A percentile compares a stretch with the other conserved stretches of the same genome.
phyloP scores from a whole-genome alignment of 495 filamentous ascomycete genomes.

The Hypoxylon subgilvum region DNA sequence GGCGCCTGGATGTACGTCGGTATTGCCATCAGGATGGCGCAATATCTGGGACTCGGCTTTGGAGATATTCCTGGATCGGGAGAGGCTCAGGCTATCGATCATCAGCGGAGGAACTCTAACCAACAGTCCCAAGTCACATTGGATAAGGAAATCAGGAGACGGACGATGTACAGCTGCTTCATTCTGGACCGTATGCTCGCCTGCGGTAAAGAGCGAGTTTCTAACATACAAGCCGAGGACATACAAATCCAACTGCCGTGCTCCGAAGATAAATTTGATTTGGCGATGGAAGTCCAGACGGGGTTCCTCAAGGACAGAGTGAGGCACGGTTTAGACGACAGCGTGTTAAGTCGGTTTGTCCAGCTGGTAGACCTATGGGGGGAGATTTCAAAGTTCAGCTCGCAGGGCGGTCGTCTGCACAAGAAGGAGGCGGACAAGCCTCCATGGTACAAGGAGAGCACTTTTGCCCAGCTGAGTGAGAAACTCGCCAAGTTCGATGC shows the following conservation, averaged over 20 bases:
- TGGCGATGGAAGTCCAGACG: slow-evolving; percentile 70
- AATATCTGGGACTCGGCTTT: slow-evolving; percentile 72
- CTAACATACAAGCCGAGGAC: slow-evolving; percentile 71
- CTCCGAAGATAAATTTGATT: slow-evolving; percentile 69
- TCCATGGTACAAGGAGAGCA: slow-evolving; percentile 69
- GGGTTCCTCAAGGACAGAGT: slow-evolving; percentile 53
- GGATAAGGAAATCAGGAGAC: slow-evolving; percentile 74
- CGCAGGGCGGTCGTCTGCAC: slow-evolving; percentile 70
- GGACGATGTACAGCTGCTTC: slow-evolving; percentile 87
- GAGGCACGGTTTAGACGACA: slow-evolving; percentile 68
- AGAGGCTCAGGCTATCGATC: slow-evolving; percentile 50
- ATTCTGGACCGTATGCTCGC: slow-evolving; percentile 80
- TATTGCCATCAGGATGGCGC: slow-evolving; percentile 74
- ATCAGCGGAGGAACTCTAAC: slow-evolving; percentile 16
- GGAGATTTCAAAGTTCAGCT: slow-evolving; percentile 76
- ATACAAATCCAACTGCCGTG: slow-evolving; percentile 72
- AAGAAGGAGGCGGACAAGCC: slow-evolving; percentile 57
- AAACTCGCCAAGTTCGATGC: slow-evolving; percentile 71
- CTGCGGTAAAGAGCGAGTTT: slow-evolving; percentile 74
- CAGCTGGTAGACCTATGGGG: slow-evolving; percentile 81
- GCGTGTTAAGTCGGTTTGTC: slow-evolving; percentile 76
- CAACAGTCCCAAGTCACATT: slow-evolving; percentile 62
- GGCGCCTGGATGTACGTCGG: slow-evolving; percentile 81
- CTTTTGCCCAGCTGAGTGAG: slow-evolving; percentile 64
- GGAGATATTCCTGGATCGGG: slow-evolving; percentile 52